Percentiles rank a stretch among this genome's conserved stretches.
Evolutionary conservation across 2,329 filamentous ascomycete species (phyloP).

Genomic region (Zymoseptoria pseudotritici): DNA sequence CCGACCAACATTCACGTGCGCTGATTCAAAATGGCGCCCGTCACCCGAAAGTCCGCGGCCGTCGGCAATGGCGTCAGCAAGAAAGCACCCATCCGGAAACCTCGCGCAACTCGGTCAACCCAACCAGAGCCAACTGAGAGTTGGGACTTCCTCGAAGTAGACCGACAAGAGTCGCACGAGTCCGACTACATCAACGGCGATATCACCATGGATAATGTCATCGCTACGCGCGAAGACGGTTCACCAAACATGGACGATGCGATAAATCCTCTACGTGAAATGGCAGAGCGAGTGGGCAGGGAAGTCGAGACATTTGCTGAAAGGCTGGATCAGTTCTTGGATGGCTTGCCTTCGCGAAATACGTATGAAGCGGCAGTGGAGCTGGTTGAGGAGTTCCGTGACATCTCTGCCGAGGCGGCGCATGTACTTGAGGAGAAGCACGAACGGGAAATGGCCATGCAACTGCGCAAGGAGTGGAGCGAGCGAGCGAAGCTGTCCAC

Average conservation of each 20-base stretch:
- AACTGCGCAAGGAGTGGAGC: constrained; percentile 32
- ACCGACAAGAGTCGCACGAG: not conserved
- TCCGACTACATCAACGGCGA: not conserved
- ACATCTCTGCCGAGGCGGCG: constrained; percentile 47
- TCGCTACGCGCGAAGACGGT: not conserved
- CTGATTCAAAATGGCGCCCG: constrained; percentile 4
- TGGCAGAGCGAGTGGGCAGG: constrained; percentile 62
- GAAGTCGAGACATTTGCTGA: constrained; percentile 86
- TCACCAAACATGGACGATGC: constrained; percentile 11
- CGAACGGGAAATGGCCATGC: constrained; percentile 32
- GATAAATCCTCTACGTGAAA: constrained; percentile 50
- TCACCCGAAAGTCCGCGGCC: constrained; percentile 1
- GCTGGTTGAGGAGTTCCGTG: constrained; percentile 43
- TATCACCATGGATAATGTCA: not conserved
- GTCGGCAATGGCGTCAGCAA: constrained; percentile 1
- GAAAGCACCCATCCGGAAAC: constrained; percentile 8
- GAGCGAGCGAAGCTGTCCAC: constrained; percentile 17
- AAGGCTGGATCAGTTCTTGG: constrained; percentile 65
- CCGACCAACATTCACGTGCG: too few species aligned
- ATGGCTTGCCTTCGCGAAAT: constrained; percentile 40
- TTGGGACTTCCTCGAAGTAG: not conserved
- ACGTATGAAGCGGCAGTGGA: constrained; percentile 55
- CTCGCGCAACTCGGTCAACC: constrained; percentile 3
- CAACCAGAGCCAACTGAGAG: not conserved
- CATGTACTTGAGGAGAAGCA: constrained; percentile 39